Percentiles rank a stretch among this genome's conserved stretches.
Conservation (phyloP, 2,329 filamentous ascomycete species). For the Trichoderma lentiforme region DNA sequence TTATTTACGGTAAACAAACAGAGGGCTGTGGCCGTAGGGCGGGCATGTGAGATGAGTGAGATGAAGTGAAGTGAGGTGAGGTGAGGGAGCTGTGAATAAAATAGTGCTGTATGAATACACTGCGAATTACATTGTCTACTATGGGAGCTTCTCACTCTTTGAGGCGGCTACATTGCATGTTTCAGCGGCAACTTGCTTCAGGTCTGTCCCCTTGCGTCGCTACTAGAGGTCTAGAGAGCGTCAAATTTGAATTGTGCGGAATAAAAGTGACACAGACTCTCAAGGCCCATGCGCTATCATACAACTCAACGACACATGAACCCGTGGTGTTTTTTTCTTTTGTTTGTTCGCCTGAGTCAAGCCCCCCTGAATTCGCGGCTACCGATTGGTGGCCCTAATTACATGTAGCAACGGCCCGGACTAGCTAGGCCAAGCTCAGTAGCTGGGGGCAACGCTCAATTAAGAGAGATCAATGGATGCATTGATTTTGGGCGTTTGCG, state of each 20-base stretch:
- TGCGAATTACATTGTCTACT: background rate
- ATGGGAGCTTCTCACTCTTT: background rate
- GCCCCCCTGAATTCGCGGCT: background rate
- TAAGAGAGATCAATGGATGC: background rate
- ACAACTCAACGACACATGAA: background rate
- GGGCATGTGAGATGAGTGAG: background rate
- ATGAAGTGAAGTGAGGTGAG: background rate
- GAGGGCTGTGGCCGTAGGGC: background rate
- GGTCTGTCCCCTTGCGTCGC: background rate
- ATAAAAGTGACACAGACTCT: background rate
- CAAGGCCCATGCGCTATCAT: background rate
- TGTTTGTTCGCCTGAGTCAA: background rate
- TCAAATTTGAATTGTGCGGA: background rate
- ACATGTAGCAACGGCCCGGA: background rate
- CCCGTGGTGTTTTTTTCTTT: background rate
- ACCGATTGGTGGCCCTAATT: conserved; percentile 8
- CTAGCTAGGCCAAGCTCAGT: background rate
- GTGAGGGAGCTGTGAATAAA: background rate
- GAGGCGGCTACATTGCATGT: background rate
- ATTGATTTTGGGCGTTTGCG: background rate
- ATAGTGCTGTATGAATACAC: background rate
- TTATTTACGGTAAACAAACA: background rate
- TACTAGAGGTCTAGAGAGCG: background rate
- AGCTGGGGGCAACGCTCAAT: background rate
- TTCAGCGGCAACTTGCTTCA: background rate